Evolutionary conservation across 1,284 basidiomycete species (phyloP), one percentile per base, ranked within the genome.

Genomic region (Trametes polyzona): DNA sequence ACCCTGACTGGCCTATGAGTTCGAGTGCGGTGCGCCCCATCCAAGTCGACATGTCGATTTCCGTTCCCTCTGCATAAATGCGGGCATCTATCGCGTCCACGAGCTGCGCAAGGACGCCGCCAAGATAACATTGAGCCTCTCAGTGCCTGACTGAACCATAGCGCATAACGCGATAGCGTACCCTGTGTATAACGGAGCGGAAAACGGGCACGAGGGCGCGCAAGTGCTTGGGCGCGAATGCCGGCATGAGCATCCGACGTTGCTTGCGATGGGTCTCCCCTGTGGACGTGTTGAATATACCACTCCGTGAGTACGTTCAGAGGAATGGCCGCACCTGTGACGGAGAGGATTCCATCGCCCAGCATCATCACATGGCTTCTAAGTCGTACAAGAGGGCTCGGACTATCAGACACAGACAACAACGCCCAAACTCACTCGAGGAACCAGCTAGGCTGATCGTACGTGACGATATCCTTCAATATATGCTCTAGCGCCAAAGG

Each of bases 11-110:
- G 11, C 73, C 71, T 55, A 77, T 70, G 35, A 76, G 65, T 57
- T 78, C 76, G 29, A 78, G 67, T 0, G 75, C 69, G 1, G 70
- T 66, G n/a, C 74, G 73, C 17, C 68, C 67, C 57, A 76, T 67
- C 56, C 68, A 72, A 19, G 71, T 62, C 19, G 74, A 62, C 30
- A 78, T 58, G 49, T 78, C 70, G 29, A 77, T 52, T 21, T 70
- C 67, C 3, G 60, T 29, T 3, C 61, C 52, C 9, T 58, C 57
- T 23, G 62, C 55, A 11, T 47, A 32, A 16, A 70, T 41, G 12
- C 66, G 58, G 0, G 36, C 40, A 8, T 41, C 49, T 8, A 73
- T 47, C 0, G 62, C 67, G n/a, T 39, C 37, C 19, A 16, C 10
- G 14, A 19, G 8, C 37, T 39, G 37, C 11, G 33, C 14, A 14